These are phyloP conservation scores for Cymbopogon citratus DNA, from an alignment of 176 grass and related monocot genomes.

Conservation along the genomic window DNA sequence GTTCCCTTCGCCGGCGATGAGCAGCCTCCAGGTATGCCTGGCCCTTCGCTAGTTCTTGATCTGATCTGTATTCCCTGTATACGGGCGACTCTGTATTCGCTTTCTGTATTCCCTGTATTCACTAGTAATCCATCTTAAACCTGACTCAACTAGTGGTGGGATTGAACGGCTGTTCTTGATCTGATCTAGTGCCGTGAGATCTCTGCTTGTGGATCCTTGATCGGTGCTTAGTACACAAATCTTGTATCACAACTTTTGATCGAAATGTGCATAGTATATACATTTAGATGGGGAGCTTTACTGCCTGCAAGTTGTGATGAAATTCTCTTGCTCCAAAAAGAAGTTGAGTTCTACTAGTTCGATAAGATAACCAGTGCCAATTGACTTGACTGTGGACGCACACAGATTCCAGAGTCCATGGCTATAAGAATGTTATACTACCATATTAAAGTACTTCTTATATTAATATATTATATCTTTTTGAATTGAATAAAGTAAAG, in stretches of 20 bases:
- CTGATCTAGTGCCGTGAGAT: slow-evolving; percentile 44
- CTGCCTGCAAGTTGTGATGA: slow-evolving; percentile 5
- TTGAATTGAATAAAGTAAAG: background rate
- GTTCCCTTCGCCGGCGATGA: no score
- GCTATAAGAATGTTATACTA: background rate
- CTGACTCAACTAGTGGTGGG: background rate
- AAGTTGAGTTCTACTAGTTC: background rate
- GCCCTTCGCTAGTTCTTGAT: no score
- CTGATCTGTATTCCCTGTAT: no score
- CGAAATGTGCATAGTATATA: no score
- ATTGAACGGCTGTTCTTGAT: background rate
- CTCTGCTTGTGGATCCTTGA: slow-evolving; percentile 15
- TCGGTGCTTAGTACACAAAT: slow-evolving; percentile 22
- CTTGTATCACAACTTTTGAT: no score
- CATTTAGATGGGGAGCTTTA: no score
- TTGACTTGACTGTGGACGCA: background rate
- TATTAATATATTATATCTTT: no score
- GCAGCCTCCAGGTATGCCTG: no score
- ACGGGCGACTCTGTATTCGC: no score
- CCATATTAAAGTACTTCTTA: background rate
- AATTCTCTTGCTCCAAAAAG: background rate
- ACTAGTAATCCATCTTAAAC: background rate
- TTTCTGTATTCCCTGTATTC: no score
- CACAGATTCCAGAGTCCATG: background rate
- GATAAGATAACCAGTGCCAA: background rate